Conservation (phyloP, 768 basidiomycete genomes). For the Lactarius sanguifluus region DNA sequence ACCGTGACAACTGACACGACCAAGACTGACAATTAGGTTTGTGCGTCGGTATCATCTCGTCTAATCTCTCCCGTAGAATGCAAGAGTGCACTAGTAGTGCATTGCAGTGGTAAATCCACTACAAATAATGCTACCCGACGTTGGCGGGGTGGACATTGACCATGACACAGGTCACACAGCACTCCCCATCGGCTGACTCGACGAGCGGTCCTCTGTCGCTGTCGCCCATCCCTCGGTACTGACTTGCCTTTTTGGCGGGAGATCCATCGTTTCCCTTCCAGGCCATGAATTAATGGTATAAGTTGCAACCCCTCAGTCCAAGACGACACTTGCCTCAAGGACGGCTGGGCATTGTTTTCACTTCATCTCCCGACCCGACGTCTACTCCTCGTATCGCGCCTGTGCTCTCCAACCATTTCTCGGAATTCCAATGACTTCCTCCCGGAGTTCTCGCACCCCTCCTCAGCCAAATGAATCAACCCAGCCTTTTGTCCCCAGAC, state of each 20-base stretch:
- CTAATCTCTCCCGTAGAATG: not conserved
- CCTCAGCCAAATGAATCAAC: constrained; percentile 27
- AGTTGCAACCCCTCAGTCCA: constrained; percentile 1
- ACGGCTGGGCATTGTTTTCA: constrained; percentile 15
- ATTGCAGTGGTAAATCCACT: not conserved
- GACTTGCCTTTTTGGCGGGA: constrained; percentile 14
- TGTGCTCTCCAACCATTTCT: not conserved
- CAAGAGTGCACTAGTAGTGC: not conserved
- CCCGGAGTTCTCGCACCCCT: constrained; percentile 20
- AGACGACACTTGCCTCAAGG: constrained; percentile 6
- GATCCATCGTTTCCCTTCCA: constrained; percentile 3
- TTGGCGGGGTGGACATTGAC: not conserved
- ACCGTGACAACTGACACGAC: not conserved
- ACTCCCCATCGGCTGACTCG: constrained; percentile 14
- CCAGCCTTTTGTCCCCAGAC: constrained; percentile 51
- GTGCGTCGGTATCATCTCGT: not conserved
- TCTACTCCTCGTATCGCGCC: constrained; percentile 14
- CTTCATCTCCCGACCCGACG: not conserved
- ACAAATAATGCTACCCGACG: not conserved
- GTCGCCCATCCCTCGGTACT: constrained; percentile 12
- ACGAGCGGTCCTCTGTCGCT: not conserved
- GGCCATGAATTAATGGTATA: constrained; percentile 12
- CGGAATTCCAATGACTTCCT: constrained; percentile 25
- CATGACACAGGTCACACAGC: not conserved
- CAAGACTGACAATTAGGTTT: not conserved